Percentiles rank a stretch among this genome's conserved stretches.
Conservation (phyloP, 1,284 basidiomycete genomes). For the Naganishia albida region DNA sequence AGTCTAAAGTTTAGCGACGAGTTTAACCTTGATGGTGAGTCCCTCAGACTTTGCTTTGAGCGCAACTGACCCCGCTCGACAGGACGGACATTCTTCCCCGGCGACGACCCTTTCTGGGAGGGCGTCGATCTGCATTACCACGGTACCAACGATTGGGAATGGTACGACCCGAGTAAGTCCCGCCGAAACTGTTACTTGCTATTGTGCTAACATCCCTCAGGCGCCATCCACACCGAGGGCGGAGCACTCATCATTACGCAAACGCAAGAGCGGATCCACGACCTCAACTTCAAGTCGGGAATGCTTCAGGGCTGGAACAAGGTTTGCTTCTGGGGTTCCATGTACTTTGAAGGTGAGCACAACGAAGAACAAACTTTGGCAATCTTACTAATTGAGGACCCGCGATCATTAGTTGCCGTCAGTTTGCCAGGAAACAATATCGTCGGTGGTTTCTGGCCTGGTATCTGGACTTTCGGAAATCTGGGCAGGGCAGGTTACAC, state of each 20-base stretch:
- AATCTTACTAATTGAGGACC: neutral
- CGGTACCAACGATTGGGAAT: conserved; percentile 55
- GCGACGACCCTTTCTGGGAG: conserved; percentile 58
- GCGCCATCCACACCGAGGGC: conserved; percentile 71
- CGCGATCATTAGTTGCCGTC: conserved; percentile 42
- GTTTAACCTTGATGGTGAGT: conserved; percentile 68
- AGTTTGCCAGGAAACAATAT: conserved; percentile 47
- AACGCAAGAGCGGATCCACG: conserved; percentile 66
- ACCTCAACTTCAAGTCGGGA: conserved; percentile 68
- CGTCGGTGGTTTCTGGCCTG: conserved; percentile 58
- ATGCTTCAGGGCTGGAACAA: conserved; percentile 60
- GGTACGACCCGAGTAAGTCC: conserved; percentile 65
- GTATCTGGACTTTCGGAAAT: conserved; percentile 56
- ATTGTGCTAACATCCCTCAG: conserved; percentile 70
- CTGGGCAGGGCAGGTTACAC: conserved; percentile 56
- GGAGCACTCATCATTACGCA: conserved; percentile 83
- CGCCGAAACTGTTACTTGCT: neutral
- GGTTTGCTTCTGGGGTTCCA: conserved; percentile 53
- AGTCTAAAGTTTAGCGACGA: conserved; percentile 82
- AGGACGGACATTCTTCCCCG: conserved; percentile 57
- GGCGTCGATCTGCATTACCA: conserved; percentile 61
- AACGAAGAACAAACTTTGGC: conserved; percentile 50
- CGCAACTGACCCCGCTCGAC: conserved; percentile 12
- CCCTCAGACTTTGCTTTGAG: conserved; percentile 62
- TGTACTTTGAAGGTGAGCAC: conserved; percentile 46